phyloP scores from a whole-genome alignment of 1,284 basidiomycete species.

The Boletellus deceptivus region DNA sequence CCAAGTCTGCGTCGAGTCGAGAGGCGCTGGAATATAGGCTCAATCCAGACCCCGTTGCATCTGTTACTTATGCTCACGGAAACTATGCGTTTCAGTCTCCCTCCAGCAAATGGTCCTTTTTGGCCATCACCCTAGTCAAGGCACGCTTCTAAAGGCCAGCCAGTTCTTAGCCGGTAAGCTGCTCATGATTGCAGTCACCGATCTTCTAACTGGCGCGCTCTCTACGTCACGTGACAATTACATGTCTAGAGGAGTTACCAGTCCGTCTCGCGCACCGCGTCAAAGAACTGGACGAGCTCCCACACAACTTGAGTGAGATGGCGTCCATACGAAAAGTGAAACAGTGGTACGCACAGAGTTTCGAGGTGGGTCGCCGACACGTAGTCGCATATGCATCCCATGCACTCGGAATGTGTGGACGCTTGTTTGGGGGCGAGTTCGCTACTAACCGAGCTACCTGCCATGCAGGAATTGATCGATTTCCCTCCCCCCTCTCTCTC shows the following conservation, averaged over 20 bases:
- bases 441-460: not conserved
- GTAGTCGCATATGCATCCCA: not conserved
- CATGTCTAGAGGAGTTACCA: slow-evolving; percentile 60
- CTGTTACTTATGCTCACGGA: slow-evolving; percentile 8
- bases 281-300: slow-evolving; percentile 94
- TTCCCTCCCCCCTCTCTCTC: slow-evolving; percentile 80
- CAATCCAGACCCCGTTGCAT: not conserved
- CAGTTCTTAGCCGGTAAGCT: slow-evolving; percentile 28
- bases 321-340: slow-evolving; percentile 93
- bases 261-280: slow-evolving; percentile 95
- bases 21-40: not conserved
- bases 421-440: not conserved
- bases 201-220: no score
- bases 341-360: slow-evolving; percentile 99
- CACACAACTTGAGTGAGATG: slow-evolving; percentile 91
- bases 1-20: not conserved
- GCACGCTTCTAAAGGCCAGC: slow-evolving; percentile 32
- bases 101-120: slow-evolving; percentile 37
- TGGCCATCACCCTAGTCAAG: slow-evolving; percentile 34
- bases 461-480: slow-evolving; percentile 75
- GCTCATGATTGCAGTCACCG: not conserved
- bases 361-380: slow-evolving; percentile 66
- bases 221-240: slow-evolving; percentile 46
- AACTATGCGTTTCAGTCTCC: slow-evolving; percentile 18
- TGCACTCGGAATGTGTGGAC: not conserved